phyloP scores from a whole-genome alignment of 1,284 basidiomycete genomes.

The Apiotrichum montevideense region DNA sequence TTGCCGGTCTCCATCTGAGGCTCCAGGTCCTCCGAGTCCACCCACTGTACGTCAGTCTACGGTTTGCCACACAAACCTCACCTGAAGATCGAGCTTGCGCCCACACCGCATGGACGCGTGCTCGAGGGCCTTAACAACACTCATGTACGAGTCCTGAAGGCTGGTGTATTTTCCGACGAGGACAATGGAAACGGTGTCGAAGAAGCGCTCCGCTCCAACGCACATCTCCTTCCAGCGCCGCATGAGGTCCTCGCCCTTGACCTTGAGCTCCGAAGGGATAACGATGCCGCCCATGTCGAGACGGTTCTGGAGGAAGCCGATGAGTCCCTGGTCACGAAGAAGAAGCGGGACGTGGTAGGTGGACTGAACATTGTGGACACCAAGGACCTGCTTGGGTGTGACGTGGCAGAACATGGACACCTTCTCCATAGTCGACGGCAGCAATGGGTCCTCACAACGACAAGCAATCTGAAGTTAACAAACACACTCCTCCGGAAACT shows the following conservation, averaged over 20 bases:
- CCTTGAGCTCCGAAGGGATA: constrained; percentile 55
- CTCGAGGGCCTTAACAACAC: constrained; percentile 92
- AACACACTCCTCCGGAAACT: constrained; percentile 29
- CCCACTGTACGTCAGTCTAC: constrained; percentile 60
- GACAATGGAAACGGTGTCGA: constrained; percentile 83
- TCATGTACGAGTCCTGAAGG: constrained; percentile 97
- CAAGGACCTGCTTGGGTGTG: constrained; percentile 84
- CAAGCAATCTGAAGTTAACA: constrained; percentile 70
- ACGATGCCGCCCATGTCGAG: constrained; percentile 63
- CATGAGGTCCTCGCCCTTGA: constrained; percentile 62
- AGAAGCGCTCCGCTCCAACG: constrained; percentile 79
- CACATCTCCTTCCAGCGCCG: constrained; percentile 80
- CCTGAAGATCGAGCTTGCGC: constrained; percentile 68
- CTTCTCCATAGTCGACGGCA: constrained; percentile 82
- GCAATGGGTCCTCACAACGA: constrained; percentile 63
- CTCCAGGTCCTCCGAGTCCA: constrained; percentile 93
- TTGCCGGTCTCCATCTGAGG: constrained; percentile 66
- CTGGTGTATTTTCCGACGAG: constrained; percentile 98
- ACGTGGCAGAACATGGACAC: constrained; percentile 99
- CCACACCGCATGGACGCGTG: constrained; percentile 91
- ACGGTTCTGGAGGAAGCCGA: constrained; percentile 75
- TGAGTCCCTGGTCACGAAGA: constrained; percentile 84
- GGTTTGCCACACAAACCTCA: constrained; percentile 49
- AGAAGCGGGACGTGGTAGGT: constrained; percentile 97
- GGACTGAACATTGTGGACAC: constrained; percentile 92